These are phyloP conservation scores for Narthecium ossifragum DNA, from an alignment of 106 monocot species.

Conservation along the genomic window DNA sequence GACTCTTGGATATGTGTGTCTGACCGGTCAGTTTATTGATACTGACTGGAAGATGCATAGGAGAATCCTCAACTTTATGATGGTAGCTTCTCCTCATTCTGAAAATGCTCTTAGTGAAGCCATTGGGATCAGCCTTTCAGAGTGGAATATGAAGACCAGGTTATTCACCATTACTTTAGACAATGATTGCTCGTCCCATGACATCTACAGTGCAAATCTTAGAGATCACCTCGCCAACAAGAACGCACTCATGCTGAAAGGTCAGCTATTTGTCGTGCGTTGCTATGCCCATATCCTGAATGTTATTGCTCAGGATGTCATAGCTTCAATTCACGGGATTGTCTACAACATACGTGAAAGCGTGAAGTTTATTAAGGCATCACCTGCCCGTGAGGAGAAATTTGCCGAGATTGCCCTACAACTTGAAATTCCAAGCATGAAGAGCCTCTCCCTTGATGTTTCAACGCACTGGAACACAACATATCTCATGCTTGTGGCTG, in stretches of 20 bases:
- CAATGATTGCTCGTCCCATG: slow-evolving; percentile 79
- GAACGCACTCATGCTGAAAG: slow-evolving; percentile 67
- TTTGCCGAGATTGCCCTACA: slow-evolving; percentile 72
- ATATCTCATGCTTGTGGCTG: slow-evolving; percentile 77
- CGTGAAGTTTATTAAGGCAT: slow-evolving; percentile 82
- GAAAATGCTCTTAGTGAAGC: slow-evolving; percentile 86
- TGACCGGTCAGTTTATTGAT: slow-evolving; percentile 75
- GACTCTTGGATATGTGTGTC: slow-evolving; percentile 79
- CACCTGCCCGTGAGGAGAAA: slow-evolving; percentile 60
- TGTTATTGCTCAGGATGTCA: slow-evolving; percentile 70
- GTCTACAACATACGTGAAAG: slow-evolving; percentile 92
- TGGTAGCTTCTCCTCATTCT: slow-evolving; percentile 83
- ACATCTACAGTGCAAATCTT: slow-evolving; percentile 83
- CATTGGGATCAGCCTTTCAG: slow-evolving; percentile 60
- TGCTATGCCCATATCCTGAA: slow-evolving; percentile 81
- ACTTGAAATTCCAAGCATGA: slow-evolving; percentile 50
- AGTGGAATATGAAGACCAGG: slow-evolving; percentile 75
- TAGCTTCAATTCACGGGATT: slow-evolving; percentile 86
- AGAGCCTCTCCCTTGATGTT: slow-evolving; percentile 59
- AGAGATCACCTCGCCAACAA: slow-evolving; percentile 78
- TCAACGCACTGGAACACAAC: slow-evolving; percentile 84
- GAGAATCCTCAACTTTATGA: slow-evolving; percentile 85
- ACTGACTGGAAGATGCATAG: slow-evolving; percentile 62
- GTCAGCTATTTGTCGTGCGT: slow-evolving; percentile 76
- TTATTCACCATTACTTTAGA: slow-evolving; percentile 86